Conservation (phyloP, 2,329 filamentous ascomycete genomes). For the Penicillium italicum region DNA sequence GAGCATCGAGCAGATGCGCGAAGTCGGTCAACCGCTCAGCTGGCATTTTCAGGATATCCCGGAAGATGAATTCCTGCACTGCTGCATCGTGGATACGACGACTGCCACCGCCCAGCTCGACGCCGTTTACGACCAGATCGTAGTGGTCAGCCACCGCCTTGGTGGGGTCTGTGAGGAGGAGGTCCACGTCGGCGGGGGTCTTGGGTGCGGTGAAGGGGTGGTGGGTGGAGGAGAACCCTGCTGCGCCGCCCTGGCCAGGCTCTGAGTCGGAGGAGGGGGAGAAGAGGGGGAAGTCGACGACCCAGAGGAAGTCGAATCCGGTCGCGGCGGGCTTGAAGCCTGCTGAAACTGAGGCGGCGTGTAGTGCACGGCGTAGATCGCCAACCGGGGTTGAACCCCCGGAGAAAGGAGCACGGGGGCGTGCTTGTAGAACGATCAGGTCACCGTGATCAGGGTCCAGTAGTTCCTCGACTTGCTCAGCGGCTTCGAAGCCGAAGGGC, state of each 20-base stretch:
- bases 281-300: constrained; percentile 89
- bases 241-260: constrained; percentile 74
- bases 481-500: constrained; percentile 69
- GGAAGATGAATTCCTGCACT: constrained; percentile 81
- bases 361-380: constrained; percentile 66
- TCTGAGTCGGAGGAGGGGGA: constrained; percentile 63
- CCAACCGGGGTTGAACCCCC: constrained; percentile 74
- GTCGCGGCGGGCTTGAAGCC: constrained; percentile 51
- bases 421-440: constrained; percentile 75
- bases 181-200: constrained; percentile 65
- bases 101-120: constrained; percentile 90
- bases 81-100: constrained; percentile 82
- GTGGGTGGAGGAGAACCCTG: constrained; percentile 82
- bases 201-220: constrained; percentile 94
- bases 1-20: constrained; percentile 74
- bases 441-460: constrained; percentile 66
- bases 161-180: constrained; percentile 69
- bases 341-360: constrained; percentile 64
- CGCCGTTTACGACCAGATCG: constrained; percentile 91
- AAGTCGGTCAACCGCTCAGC: constrained; percentile 73
- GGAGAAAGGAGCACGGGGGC: constrained; percentile 59
- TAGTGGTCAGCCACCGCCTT: constrained; percentile 81
- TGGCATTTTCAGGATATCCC: constrained; percentile 76
- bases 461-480: constrained; percentile 54
- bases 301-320: constrained; percentile 73